Evolutionary conservation across 306 rosid genomes (phyloP), one percentile per base, ranked within the genome.

Genomic region (Ochetophila trinervis): DNA sequence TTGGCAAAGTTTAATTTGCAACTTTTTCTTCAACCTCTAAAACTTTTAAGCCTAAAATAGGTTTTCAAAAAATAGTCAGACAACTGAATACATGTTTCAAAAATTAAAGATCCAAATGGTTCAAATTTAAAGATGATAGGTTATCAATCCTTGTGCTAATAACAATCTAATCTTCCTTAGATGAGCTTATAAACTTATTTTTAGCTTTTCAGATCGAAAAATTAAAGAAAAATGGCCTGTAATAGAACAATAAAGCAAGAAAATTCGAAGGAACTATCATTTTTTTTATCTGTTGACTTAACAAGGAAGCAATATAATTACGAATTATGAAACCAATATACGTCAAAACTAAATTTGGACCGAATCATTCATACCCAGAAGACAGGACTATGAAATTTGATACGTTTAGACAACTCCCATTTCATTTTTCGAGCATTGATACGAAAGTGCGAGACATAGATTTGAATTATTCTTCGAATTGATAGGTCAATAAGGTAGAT

Each of bases 401-500:
- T 0, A 24, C 9, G 61, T 67, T 24, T 17, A 19, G n/a, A 68
- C 32, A 4, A 44, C 11, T 58, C 14, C 24, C 0, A 11, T 59
- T 34, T 59, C 15, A 34, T 44, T 57, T 45, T 32, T 47, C 30
- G 8, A 15, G 13, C 20, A 5, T 3, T 13, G 7, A 51, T 7
- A 32, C 19, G 53, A 5, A 17, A 53, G 19, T 8, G 44, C 34
- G 24, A 59, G 17, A 48, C 27, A 24, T 40, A 35, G 6, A 45
- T 57, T 57, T 22, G 37, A 59, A 51, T 40, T 23, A 5, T 4
- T 51, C 19, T 3, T 36, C 23, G 11, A 61, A 8, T 24, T 37
- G 58, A 71, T 51, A 7, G 34, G 5, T 51, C 47, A 32, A 49
- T 47, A 36, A 50, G 18, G 71, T 13, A 73, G 72, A 57, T 70